These are phyloP conservation scores for Fusarium sp. DNA, from an alignment of 2,329 filamentous ascomycete species.

Conservation along the genomic window DNA sequence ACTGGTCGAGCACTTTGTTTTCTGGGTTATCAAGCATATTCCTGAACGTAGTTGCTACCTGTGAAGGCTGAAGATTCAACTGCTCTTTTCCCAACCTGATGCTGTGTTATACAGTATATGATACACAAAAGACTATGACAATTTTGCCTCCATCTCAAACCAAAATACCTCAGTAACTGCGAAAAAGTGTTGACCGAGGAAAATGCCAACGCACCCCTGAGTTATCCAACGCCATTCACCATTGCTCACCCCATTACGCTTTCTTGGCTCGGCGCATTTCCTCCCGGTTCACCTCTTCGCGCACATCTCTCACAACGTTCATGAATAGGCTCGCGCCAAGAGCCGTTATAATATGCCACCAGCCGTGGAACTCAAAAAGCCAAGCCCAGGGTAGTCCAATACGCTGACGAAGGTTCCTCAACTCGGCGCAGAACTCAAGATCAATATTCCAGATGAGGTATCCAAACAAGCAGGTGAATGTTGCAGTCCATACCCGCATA, in stretches of 20 bases:
- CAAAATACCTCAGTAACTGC: not conserved
- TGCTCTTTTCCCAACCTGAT: not conserved
- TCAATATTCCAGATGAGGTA: constrained; percentile 71
- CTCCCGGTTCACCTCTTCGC: constrained; percentile 38
- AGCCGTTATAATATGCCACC: constrained; percentile 74
- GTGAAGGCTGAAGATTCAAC: not conserved
- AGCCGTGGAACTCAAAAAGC: constrained; percentile 71
- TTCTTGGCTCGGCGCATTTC: constrained; percentile 40
- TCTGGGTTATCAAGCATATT: not conserved
- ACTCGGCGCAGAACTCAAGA: constrained; percentile 62
- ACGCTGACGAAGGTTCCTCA: constrained; percentile 59
- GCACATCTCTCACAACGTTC: constrained; percentile 49
- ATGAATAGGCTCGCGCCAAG: constrained; percentile 63
- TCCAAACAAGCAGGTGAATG: constrained; percentile 57
- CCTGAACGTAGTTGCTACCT: not conserved
- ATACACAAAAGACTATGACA: not conserved
- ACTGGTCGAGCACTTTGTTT: not conserved
- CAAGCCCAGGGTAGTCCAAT: constrained; percentile 69
- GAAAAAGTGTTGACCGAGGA: not conserved
- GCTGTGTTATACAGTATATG: constrained; percentile 9
- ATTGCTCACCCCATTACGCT: constrained; percentile 15
- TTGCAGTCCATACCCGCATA: constrained; percentile 48
- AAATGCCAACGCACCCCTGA: not conserved
- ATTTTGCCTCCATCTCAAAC: not conserved
- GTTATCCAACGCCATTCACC: constrained; percentile 4